Evolutionary conservation across 306 rosid genomes (phyloP).

Genomic region (Datisca glomerata): DNA sequence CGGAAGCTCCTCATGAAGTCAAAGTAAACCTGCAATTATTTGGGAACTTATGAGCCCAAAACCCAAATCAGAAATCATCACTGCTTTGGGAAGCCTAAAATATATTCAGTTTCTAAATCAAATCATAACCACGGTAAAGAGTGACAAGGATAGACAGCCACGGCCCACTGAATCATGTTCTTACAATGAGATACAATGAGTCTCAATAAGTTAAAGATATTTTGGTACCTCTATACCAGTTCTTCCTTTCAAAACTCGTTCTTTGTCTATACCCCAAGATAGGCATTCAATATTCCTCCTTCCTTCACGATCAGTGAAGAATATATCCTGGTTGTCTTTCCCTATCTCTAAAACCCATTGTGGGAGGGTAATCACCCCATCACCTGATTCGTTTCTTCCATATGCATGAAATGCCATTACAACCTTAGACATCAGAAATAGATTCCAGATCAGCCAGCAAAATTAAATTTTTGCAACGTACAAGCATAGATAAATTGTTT

Average conservation of each 20-base stretch:
- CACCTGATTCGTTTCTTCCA: conserved; percentile 64
- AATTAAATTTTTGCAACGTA: too few species aligned
- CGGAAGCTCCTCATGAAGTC: conserved; percentile 98
- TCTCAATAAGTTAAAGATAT: conserved; percentile 1
- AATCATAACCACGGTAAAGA: too few species aligned
- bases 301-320: conserved; percentile 95
- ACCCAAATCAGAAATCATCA: too few species aligned
- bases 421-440: conserved; percentile 41
- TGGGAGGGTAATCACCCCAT: conserved; percentile 61
- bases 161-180: too few species aligned
- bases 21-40: conserved; percentile 64
- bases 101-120: too few species aligned
- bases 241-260: conserved; percentile 85
- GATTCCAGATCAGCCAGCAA: conserved; percentile 14
- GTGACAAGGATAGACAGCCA: too few species aligned
- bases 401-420: conserved; percentile 90
- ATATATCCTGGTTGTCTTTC: conserved; percentile 77
- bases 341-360: conserved; percentile 92
- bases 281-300: conserved; percentile 86
- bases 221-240: conserved; percentile 83
- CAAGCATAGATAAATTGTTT: too few species aligned
- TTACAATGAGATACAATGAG: too few species aligned
- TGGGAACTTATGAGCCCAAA: conserved; percentile 11
- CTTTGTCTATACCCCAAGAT: conserved; percentile 94
- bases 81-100: too few species aligned